A percentile compares a stretch with the other conserved stretches of the same genome.
These are phyloP conservation scores for Ocimum tenuiflorum DNA, from an alignment of 257 asterid species.

Conservation along the genomic window DNA sequence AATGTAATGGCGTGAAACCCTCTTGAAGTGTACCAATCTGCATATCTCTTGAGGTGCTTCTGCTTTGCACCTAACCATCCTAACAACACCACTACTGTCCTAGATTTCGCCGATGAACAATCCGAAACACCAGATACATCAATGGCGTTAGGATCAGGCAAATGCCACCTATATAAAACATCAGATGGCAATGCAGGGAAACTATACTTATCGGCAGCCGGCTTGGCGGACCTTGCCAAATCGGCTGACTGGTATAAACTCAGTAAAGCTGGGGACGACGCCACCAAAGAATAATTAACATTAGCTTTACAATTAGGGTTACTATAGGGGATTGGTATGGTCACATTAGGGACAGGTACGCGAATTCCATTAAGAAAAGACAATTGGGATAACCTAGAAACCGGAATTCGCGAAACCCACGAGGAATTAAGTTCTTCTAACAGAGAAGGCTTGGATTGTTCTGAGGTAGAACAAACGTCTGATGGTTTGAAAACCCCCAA, in stretches of 20 bases:
- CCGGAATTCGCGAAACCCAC: conserved; percentile 59
- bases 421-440: conserved; percentile 34
- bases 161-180: conserved; percentile 75
- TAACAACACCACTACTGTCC: conserved; percentile 82
- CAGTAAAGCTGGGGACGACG: conserved; percentile 39
- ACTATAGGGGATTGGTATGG: conserved; percentile 21
- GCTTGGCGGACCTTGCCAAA: conserved; percentile 54
- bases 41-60: conserved; percentile 75
- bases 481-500: conserved; percentile 36
- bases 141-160: conserved; percentile 59
- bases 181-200: conserved; percentile 42
- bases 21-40: conserved; percentile 82
- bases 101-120: conserved; percentile 50
- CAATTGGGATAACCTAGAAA: conserved; percentile 51
- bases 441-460: conserved; percentile 36
- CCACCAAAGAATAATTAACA: conserved; percentile 30
- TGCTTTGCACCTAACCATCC: conserved; percentile 98
- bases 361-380: conserved; percentile 41
- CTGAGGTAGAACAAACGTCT: conserved; percentile 31
- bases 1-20: conserved; percentile 88
- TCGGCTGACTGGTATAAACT: conserved; percentile 47
- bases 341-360: conserved; percentile 47
- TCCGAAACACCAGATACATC: conserved; percentile 31
- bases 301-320: conserved; percentile 15
- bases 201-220: conserved; percentile 28